Base-by-base conservation (phyloP, 1,139 yeast species). In the Magnusiomyces paraingens region DNA sequence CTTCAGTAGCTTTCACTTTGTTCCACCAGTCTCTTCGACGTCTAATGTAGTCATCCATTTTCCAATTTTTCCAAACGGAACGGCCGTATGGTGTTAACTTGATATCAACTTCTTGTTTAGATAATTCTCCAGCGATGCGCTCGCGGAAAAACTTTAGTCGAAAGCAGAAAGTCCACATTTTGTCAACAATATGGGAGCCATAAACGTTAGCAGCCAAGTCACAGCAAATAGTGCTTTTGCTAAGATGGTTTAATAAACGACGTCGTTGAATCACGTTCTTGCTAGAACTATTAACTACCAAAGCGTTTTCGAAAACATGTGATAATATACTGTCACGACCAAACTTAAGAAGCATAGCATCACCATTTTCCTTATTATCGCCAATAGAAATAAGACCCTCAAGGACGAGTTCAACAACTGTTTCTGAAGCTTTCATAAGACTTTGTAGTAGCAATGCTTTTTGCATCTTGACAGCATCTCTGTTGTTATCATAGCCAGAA, bases 31-130 rank as follows among this genome's bases (percentile, higher is more conserved):
- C 96, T 65, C 76, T 80, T 67, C 85, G 82, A 69, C 84, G 84
- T 66, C 96, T 78, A 12, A 74, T 68, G 64, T 83, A 88, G 62
- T 82, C 71, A 65, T 89, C 96, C 84, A 90, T 79, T 36, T 79
- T 72, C 98, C 98, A 93, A 68, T 91, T 93, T 66, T 86, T 87
- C 98, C 98, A 93, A 1, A 93, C 98, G 61, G 83, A 78, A 66
- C 86, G 81, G 47, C 99, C 99, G 65, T 93, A 93, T 22, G 76
- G 79, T 66, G 95, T 86, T 59, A 84, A 88, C 71, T 93, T 90
- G 43, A 93, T 86, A 59, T 79, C 77, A 36, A 80, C 83, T 38
- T 84, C 79, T 48, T 83, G 79, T n/a, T 73, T 75, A 38, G 75
- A 66, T 57, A 93, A 73, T 57, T 84, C 86, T 18, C 79, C 77